Evolutionary conservation across 1,284 basidiomycete species (phyloP).

Genomic region (Ustilago shanxiensis): DNA sequence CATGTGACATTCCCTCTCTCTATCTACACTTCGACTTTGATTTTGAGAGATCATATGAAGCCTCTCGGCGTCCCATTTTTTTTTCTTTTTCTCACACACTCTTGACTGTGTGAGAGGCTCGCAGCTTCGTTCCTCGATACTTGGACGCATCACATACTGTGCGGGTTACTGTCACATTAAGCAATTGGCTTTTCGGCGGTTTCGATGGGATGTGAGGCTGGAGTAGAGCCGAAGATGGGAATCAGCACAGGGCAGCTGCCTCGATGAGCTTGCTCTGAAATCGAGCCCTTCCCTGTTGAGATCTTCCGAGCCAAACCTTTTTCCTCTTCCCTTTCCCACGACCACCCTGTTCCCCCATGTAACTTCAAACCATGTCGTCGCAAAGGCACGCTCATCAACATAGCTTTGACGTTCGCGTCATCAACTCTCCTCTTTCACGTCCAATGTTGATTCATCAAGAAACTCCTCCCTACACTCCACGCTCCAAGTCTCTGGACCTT

Average conservation of each 20-base stretch:
- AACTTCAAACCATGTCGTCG: not conserved
- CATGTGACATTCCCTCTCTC: too few relatives aligned
- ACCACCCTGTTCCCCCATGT: not conserved
- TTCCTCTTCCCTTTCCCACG: not conserved
- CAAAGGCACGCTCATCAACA: conserved; percentile 3
- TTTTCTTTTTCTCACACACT: conserved; percentile 2
- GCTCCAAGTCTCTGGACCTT: conserved; percentile 37
- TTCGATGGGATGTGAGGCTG: not conserved
- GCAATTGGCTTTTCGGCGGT: too few relatives aligned
- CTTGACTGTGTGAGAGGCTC: not conserved
- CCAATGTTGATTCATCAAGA: conserved; percentile 2
- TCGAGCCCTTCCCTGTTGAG: too few relatives aligned
- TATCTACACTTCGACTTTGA: too few relatives aligned
- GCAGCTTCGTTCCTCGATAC: conserved; percentile 1
- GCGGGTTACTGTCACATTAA: conserved; percentile 11
- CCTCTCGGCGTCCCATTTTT: not conserved
- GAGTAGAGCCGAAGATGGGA: not conserved
- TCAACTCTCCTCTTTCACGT: conserved; percentile 1
- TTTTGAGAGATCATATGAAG: conserved; percentile 21
- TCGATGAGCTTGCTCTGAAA: not conserved
- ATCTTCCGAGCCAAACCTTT: not conserved
- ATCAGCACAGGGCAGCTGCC: not conserved
- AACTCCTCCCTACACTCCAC: conserved; percentile 22
- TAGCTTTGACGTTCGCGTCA: conserved; percentile 16
- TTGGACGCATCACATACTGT: not conserved